phyloP scores from a whole-genome alignment of 2,329 filamentous ascomycete genomes.

The Cladorrhinum sp. region DNA sequence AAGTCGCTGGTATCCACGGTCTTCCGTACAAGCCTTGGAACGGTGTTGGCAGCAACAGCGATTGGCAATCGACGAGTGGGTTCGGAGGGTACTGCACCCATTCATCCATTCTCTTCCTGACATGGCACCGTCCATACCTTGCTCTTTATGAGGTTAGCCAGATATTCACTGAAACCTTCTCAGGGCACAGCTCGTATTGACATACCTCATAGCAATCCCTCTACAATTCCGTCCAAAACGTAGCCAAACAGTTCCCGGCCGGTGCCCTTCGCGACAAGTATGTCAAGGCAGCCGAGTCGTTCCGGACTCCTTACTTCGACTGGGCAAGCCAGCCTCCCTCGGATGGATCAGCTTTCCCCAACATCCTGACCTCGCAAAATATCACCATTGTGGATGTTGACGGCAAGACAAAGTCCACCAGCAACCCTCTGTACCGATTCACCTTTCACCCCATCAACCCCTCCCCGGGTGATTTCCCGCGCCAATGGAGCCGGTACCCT shows the following conservation, averaged over 20 bases:
- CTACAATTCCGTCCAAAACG: conserved; percentile 26
- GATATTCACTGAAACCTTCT: not conserved
- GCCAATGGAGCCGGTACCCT: conserved; percentile 23
- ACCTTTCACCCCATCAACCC: conserved; percentile 27
- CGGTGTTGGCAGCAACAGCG: conserved; percentile 37
- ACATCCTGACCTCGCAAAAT: conserved; percentile 19
- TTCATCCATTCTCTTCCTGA: conserved; percentile 56
- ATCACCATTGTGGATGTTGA: conserved; percentile 26
- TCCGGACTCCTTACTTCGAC: conserved; percentile 37
- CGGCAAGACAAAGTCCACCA: conserved; percentile 23
- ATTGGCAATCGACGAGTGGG: conserved; percentile 39
- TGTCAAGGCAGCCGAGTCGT: conserved; percentile 28
- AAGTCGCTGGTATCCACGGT: conserved; percentile 64
- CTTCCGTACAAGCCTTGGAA: conserved; percentile 59
- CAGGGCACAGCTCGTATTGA: no score
- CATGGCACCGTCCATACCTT: conserved; percentile 48
- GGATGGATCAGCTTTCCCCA: conserved; percentile 23
- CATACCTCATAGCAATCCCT: conserved; percentile 27
- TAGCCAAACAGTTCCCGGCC: conserved; percentile 26
- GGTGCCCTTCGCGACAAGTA: conserved; percentile 27
- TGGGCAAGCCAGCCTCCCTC: conserved; percentile 27
- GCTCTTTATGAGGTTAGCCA: conserved; percentile 20
- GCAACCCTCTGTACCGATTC: conserved; percentile 32
- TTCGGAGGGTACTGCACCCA: conserved; percentile 59
- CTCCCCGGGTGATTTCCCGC: conserved; percentile 22